These are phyloP conservation scores for Solanum lignicaule DNA, from an alignment of 257 asterid genomes.

Conservation along the genomic window DNA sequence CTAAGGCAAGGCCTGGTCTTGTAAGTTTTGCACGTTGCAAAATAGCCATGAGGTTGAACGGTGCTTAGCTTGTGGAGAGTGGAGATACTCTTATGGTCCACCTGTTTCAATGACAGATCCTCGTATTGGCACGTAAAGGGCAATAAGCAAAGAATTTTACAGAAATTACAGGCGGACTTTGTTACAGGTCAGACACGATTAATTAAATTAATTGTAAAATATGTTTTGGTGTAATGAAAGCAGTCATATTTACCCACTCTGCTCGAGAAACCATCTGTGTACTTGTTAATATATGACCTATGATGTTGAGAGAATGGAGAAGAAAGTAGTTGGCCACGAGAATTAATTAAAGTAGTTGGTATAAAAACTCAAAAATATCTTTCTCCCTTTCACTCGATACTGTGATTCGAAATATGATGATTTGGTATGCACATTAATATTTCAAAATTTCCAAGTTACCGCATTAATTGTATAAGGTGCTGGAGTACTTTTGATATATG, in stretches of 20 bases:
- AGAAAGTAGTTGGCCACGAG: too few relatives aligned
- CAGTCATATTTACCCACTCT: background rate
- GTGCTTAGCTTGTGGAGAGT: slow-evolving; percentile 76
- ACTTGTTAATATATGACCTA: background rate
- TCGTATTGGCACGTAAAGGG: slow-evolving; percentile 31
- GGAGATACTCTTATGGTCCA: slow-evolving; percentile 86
- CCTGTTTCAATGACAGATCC: slow-evolving; percentile 37
- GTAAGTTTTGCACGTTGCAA: slow-evolving; percentile 79
- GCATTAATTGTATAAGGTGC: background rate
- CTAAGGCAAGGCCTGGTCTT: slow-evolving; percentile 37
- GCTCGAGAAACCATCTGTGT: background rate
- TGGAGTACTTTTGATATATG: background rate
- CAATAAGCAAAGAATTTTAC: background rate
- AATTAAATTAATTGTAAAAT: background rate
- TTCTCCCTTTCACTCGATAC: too few relatives aligned
- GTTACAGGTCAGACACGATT: background rate
- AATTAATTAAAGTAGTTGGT: too few relatives aligned
- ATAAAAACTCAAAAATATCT: too few relatives aligned
- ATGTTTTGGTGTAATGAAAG: background rate
- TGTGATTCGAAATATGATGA: background rate
- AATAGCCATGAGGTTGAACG: slow-evolving; percentile 39
- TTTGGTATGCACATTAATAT: background rate
- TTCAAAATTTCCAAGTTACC: background rate
- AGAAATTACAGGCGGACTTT: background rate
- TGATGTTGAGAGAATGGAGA: background rate